Evolutionary conservation across 2,329 filamentous ascomycete species (phyloP), one percentile per base, ranked within the genome.

Genomic region (Diplocarpon mali): DNA sequence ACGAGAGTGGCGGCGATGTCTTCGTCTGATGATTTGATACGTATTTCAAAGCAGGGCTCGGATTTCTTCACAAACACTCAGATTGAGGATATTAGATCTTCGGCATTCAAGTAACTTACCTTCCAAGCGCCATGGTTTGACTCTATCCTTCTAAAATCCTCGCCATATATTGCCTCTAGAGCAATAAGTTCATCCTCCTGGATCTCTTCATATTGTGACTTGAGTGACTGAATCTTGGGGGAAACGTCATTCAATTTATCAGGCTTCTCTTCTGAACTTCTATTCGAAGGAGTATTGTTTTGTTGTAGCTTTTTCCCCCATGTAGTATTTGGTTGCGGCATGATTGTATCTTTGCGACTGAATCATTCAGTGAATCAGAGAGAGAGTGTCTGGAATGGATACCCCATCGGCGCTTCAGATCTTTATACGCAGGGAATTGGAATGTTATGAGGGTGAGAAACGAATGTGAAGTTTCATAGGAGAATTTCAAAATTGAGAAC

Each of bases 121-220:
- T 93, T 88, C 90, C 90, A 96, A 34, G 88, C 89, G 54, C 77
- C 73, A 36, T 64, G 73, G 48, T 79, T 76, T 47, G 75, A 75
- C 58, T 82, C 76, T 57, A 87, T 76, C 61, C 83, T 78, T 55
- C 83, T 72, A 60, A 87, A 95, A 60, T 95, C 89, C 48, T 94
- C 86, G 54, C 81, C 83, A 60, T 92, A 96, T 40, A 96, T 93
- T 35, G 90, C 85, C 57, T 83, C 75, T 47, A 96, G 71, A 36
- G 80, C 90, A 61, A 92, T 76, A 46, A 94, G 72, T 67, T 96
- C 92, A 61, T 95, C 85, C 58, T 83, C 73, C 66, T 96, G 92
- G 29, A 85, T 78, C 65, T 93, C 83, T 53, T 80, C 77, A 67
- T 95, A 94, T 60, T 88, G 69, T 13, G 73, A 73, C 54, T 68